Conservation (phyloP, 441 rosid genomes). For the Populus hybrid region DNA sequence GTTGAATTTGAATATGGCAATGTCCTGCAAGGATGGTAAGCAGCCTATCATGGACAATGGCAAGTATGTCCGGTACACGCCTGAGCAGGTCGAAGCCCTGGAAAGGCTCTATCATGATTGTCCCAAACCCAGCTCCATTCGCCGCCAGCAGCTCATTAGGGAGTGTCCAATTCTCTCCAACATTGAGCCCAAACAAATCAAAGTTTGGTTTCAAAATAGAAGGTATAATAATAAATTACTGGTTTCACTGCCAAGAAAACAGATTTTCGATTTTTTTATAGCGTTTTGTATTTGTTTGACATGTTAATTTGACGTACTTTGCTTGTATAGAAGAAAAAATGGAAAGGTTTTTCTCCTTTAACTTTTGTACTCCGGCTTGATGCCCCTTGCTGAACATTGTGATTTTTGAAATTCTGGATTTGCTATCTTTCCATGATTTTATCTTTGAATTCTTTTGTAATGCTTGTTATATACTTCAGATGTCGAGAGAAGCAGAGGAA, state of each 20-base stretch:
- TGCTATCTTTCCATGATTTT: not conserved
- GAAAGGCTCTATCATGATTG: constrained; percentile 98
- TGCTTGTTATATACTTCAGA: constrained; percentile 33
- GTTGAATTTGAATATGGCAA: constrained; percentile 52
- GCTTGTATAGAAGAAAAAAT: not conserved
- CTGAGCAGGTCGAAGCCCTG: constrained; percentile 99
- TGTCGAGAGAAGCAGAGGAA: constrained; percentile 98
- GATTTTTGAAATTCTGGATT: not conserved
- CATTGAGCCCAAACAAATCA: constrained; percentile 97
- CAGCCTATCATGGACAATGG: constrained; percentile 74
- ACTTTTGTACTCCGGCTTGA: not conserved
- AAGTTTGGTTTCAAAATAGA: constrained; percentile 99
- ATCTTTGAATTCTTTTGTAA: not conserved
- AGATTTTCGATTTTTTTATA: constrained; percentile 1
- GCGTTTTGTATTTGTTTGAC: not conserved
- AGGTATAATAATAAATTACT: constrained; percentile 40
- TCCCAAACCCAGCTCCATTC: constrained; percentile 96
- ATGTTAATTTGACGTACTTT: not conserved
- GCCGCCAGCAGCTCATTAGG: constrained; percentile 94
- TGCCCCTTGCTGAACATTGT: not conserved
- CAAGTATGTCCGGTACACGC: constrained; percentile 93
- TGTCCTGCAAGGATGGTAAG: constrained; percentile 89
- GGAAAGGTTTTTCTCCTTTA: not conserved
- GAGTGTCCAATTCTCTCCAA: constrained; percentile 98
- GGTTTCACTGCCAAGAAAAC: not conserved